Conservation (phyloP, 192 early-diverging fungal genomes). For the Backusella tarrabulga region DNA sequence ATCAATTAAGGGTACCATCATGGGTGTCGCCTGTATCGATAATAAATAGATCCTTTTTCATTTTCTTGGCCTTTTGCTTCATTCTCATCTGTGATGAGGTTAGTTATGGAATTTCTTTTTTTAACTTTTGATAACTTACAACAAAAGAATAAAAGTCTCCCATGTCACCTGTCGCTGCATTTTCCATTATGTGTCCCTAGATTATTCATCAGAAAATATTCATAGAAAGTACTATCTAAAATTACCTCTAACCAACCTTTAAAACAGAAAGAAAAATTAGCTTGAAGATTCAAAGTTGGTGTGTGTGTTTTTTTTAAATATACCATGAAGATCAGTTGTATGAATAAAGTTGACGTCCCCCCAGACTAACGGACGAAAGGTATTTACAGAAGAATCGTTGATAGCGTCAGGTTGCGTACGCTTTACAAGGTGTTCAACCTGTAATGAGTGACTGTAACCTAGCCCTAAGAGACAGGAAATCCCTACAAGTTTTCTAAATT, state of each 20-base stretch:
- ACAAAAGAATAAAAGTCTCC: slow-evolving; percentile 56
- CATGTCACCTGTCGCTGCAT: slow-evolving; percentile 45
- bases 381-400: slow-evolving; percentile 4
- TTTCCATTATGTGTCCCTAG: slow-evolving; percentile 32
- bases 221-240: background rate
- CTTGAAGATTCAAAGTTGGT: background rate
- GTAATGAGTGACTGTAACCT: background rate
- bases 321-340: slow-evolving; percentile 43
- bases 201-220: background rate
- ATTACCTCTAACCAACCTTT: slow-evolving; percentile 25
- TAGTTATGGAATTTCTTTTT: background rate
- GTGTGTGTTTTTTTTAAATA: background rate
- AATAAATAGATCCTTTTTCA: slow-evolving; percentile 51
- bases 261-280: background rate
- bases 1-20: slow-evolving; percentile 29
- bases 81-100: slow-evolving; percentile 33
- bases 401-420: slow-evolving; percentile 29
- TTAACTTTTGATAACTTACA: slow-evolving; percentile 8
- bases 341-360: slow-evolving; percentile 52
- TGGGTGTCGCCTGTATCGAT: slow-evolving; percentile 52
- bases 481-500: background rate
- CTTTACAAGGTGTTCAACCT: slow-evolving; percentile 2
- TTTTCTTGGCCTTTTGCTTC: slow-evolving; percentile 41
- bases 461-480: background rate
- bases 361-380: slow-evolving; percentile 41